Percentiles rank a stretch among this genome's conserved stretches.
These are phyloP conservation scores for Casaregolazyma suthepensis DNA, from an alignment of 1,139 yeast genomes.

Conservation along the genomic window DNA sequence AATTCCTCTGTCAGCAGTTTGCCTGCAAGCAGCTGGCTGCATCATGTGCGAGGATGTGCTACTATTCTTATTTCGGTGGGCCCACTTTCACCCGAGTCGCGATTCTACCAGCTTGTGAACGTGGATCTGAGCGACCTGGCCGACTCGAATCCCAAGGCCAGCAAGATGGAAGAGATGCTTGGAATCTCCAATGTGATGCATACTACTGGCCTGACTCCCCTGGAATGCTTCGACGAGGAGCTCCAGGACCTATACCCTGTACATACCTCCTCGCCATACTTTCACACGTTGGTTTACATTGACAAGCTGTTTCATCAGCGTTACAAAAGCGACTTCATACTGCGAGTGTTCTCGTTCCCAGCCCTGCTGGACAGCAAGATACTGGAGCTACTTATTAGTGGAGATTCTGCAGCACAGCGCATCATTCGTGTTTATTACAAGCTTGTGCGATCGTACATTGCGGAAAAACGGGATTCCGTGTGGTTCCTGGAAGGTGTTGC, in stretches of 20 bases:
- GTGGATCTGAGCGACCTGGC: constrained; percentile 73
- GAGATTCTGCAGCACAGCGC: constrained; percentile 81
- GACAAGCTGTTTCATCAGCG: constrained; percentile 75
- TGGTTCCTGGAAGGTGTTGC: constrained; percentile 95
- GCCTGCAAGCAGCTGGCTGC: constrained; percentile 94
- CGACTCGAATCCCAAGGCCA: constrained; percentile 37
- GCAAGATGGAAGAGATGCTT: constrained; percentile 5
- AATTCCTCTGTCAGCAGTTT: constrained; percentile 39
- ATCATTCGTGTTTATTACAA: constrained; percentile 86
- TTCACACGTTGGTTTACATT: constrained; percentile 77
- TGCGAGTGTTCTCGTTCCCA: constrained; percentile 88
- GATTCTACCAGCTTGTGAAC: constrained; percentile 33
- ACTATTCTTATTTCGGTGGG: constrained; percentile 91
- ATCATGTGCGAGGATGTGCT: constrained; percentile 95
- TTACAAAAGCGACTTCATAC: constrained; percentile 75
- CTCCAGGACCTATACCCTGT: constrained; percentile 84
- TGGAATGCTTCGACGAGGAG: constrained; percentile 82
- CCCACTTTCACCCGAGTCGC: constrained; percentile 71
- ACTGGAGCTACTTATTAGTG: constrained; percentile 67
- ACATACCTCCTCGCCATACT: constrained; percentile 73
- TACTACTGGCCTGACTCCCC: constrained; percentile 32
- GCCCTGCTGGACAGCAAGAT: constrained; percentile 79
- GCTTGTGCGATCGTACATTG: constrained; percentile 69
- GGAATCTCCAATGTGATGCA: constrained; percentile 10
- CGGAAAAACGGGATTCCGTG: constrained; percentile 80